Percentiles rank a stretch among this genome's conserved stretches.
Conservation (phyloP, 169 alveolate species). For the Plasmodium malariae region DNA sequence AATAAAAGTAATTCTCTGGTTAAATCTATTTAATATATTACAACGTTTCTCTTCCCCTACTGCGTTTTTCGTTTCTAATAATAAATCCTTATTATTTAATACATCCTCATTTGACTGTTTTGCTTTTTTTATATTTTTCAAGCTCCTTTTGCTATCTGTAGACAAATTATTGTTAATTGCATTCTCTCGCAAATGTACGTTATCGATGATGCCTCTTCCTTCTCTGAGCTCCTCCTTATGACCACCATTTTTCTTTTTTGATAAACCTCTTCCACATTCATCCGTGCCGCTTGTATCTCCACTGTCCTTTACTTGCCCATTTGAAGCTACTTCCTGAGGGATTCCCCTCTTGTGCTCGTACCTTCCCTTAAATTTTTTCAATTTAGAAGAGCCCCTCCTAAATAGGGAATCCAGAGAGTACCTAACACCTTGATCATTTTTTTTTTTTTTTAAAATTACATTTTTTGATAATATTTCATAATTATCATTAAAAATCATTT, state of each 20-base stretch:
- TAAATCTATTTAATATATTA: conserved; percentile 24
- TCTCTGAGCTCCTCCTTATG: background rate
- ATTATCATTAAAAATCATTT: background rate
- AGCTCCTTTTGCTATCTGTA: background rate
- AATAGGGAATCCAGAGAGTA: background rate
- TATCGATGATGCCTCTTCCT: no score
- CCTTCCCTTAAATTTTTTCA: background rate
- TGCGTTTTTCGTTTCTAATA: background rate
- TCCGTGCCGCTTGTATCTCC: background rate
- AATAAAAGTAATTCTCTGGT: conserved; percentile 24
- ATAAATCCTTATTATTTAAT: background rate
- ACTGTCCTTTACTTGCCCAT: background rate
- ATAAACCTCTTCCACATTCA: background rate
- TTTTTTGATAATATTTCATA: background rate
- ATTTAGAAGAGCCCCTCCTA: background rate
- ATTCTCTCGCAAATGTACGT: background rate
- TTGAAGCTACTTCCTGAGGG: no score
- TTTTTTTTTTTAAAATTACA: background rate
- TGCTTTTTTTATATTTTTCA: background rate
- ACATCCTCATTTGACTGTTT: background rate
- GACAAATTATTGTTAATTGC: background rate
- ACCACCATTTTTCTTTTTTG: background rate
- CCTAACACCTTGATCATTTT: background rate
- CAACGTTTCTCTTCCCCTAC: conserved; percentile 1
- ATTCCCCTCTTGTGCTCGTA: background rate